Evolutionary conservation across 331 rosid genomes (phyloP).

Genomic region (Erythrophleum ivorense): DNA sequence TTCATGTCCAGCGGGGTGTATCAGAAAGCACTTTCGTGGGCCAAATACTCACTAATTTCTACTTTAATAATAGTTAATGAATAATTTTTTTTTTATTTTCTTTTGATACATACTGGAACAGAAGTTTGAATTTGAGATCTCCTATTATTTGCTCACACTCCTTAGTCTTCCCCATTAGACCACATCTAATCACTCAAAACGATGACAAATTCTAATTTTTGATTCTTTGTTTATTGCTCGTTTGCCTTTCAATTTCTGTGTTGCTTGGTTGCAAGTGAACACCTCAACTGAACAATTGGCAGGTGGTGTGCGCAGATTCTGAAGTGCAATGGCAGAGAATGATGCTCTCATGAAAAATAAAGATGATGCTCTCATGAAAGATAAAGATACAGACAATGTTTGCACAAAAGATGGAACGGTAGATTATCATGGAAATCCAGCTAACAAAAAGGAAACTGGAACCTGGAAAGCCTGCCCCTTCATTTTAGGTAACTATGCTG

Average conservation of each 20-base stretch:
- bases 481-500: slow-evolving; percentile 44
- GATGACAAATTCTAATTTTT: too few species aligned
- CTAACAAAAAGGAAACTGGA: slow-evolving; percentile 50
- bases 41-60: too few species aligned
- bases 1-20: too few species aligned
- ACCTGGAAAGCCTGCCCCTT: slow-evolving; percentile 63
- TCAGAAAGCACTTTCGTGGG: too few species aligned
- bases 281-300: neutral
- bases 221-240: neutral
- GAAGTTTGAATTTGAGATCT: too few species aligned
- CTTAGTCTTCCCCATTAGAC: too few species aligned
- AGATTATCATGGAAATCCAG: slow-evolving; percentile 51
- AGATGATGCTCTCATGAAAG: neutral
- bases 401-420: slow-evolving; percentile 56
- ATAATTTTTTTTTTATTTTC: too few species aligned
- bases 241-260: neutral
- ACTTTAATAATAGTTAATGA: too few species aligned
- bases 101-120: too few species aligned
- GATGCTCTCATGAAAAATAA: neutral
- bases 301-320: neutral
- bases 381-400: neutral
- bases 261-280: neutral
- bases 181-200: too few species aligned
- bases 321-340: slow-evolving; percentile 27
- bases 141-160: too few species aligned